phyloP scores from a whole-genome alignment of 2,329 filamentous ascomycete genomes.

The Pseudocercospora eumusae region DNA sequence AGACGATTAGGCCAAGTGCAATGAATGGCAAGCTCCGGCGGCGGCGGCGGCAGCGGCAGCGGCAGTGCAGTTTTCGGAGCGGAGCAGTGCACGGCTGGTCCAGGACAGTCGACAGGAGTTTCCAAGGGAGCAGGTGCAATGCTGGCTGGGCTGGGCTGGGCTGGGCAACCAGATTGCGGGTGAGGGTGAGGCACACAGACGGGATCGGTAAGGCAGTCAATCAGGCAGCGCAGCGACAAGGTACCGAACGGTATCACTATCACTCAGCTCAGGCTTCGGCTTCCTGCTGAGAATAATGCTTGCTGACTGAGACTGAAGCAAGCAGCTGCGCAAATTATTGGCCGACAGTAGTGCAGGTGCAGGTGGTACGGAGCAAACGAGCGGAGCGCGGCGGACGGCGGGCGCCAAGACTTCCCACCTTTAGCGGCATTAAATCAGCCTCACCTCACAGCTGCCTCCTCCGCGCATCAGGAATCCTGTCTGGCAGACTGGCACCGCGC shows the following conservation, averaged over 20 bases:
- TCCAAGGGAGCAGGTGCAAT: slow-evolving; percentile 9
- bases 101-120: slow-evolving; percentile 1
- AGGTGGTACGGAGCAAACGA: too few relatives aligned
- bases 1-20: slow-evolving; percentile 4
- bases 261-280: background rate
- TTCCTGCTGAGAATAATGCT: background rate
- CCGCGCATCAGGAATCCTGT: background rate
- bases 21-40: slow-evolving; percentile 6
- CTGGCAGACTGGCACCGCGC: too few relatives aligned
- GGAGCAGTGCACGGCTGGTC: too few relatives aligned
- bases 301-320: background rate
- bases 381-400: too few relatives aligned
- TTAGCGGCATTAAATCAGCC: background rate
- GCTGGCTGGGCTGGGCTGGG: slow-evolving; percentile 9
- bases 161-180: background rate
- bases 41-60: background rate
- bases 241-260: too few relatives aligned
- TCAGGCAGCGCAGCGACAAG: background rate
- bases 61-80: slow-evolving; percentile 4
- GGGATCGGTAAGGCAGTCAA: background rate
- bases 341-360: too few relatives aligned
- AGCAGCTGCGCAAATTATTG: too few relatives aligned
- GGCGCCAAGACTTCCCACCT: background rate
- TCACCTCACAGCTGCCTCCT: background rate
- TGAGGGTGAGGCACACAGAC: background rate